Evolutionary conservation across 371 early-diverging fungal species (phyloP).

Genomic region (Mucor circinelloides): DNA sequence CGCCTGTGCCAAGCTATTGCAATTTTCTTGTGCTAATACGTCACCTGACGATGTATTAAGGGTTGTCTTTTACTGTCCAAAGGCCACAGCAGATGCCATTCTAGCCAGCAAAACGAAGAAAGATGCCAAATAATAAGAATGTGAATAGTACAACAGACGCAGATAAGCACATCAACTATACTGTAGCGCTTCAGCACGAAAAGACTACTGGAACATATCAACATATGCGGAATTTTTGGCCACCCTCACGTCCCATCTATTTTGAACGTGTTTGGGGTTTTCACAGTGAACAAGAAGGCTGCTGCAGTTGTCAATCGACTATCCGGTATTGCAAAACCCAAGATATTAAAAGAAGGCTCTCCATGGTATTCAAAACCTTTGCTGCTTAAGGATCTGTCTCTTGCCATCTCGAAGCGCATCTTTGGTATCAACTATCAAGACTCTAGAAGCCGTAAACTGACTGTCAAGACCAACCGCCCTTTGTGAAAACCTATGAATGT

Average conservation of each 20-base stretch:
- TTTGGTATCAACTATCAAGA: slow-evolving; percentile 45
- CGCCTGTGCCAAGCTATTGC: slow-evolving; percentile 55
- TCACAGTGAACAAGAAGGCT: slow-evolving; percentile 12
- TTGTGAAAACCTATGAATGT: slow-evolving; percentile 88
- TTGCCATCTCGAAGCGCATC: slow-evolving; percentile 11
- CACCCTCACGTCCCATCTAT: slow-evolving; percentile 56
- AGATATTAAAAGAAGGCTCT: slow-evolving; percentile 20
- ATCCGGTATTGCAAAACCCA: slow-evolving; percentile 20
- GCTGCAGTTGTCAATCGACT: slow-evolving; percentile 15
- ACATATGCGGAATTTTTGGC: slow-evolving; percentile 45
- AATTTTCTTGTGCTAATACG: slow-evolving; percentile 41
- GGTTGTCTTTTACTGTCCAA: slow-evolving; percentile 25
- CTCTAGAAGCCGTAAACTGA: slow-evolving; percentile 80
- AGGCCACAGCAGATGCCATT: not conserved
- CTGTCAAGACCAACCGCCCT: slow-evolving; percentile 84
- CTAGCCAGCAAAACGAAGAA: not conserved
- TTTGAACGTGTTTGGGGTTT: slow-evolving; percentile 43
- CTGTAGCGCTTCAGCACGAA: slow-evolving; percentile 62
- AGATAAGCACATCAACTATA: slow-evolving; percentile 33
- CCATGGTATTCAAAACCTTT: slow-evolving; percentile 49
- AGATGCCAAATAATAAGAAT: slow-evolving; percentile 7
- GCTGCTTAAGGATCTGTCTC: slow-evolving; percentile 52
- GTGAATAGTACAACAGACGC: slow-evolving; percentile 8
- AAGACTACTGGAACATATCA: slow-evolving; percentile 6
- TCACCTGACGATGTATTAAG: slow-evolving; percentile 43